Conservation (phyloP, 352 stramenopile species). For the Aphanomyces euteiches region DNA sequence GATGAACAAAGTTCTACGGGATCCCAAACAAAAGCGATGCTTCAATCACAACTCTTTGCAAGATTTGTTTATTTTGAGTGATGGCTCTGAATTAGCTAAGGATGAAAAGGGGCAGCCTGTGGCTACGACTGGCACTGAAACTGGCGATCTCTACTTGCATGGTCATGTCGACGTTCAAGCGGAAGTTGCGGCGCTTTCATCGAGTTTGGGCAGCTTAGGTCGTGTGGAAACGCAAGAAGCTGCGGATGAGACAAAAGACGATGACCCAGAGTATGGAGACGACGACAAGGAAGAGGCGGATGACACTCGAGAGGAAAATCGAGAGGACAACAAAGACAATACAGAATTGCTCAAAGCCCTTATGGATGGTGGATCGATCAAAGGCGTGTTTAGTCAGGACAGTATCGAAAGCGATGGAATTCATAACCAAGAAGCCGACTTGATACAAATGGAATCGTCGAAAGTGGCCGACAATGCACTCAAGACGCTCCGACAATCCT, state of each 20-base stretch:
- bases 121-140: slow-evolving; percentile 77
- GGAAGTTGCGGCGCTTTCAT: slow-evolving; percentile 20
- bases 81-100: slow-evolving; percentile 37
- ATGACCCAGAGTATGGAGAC: slow-evolving; percentile 30
- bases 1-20: slow-evolving; percentile 95
- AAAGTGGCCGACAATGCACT: slow-evolving; percentile 86
- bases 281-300: slow-evolving; percentile 8
- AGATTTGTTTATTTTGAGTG: slow-evolving; percentile 93
- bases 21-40: slow-evolving; percentile 94
- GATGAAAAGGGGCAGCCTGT: slow-evolving; percentile 38
- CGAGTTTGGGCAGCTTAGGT: slow-evolving; percentile 1
- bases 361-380: slow-evolving; percentile 88
- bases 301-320: slow-evolving; percentile 33
- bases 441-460: slow-evolving; percentile 90
- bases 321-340: slow-evolving; percentile 59
- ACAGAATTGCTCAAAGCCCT: slow-evolving; percentile 86
- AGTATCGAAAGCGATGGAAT: slow-evolving; percentile 85
- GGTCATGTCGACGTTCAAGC: slow-evolving; percentile 54
- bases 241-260: slow-evolving; percentile 39
- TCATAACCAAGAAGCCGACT: slow-evolving; percentile 83
- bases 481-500: slow-evolving; percentile 75
- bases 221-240: slow-evolving; percentile 3
- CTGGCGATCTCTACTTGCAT: slow-evolving; percentile 88
- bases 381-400: slow-evolving; percentile 94
- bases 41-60: slow-evolving; percentile 96